Base-by-base conservation (phyloP, 768 basidiomycete genomes). In the Amanita rubescens region DNA sequence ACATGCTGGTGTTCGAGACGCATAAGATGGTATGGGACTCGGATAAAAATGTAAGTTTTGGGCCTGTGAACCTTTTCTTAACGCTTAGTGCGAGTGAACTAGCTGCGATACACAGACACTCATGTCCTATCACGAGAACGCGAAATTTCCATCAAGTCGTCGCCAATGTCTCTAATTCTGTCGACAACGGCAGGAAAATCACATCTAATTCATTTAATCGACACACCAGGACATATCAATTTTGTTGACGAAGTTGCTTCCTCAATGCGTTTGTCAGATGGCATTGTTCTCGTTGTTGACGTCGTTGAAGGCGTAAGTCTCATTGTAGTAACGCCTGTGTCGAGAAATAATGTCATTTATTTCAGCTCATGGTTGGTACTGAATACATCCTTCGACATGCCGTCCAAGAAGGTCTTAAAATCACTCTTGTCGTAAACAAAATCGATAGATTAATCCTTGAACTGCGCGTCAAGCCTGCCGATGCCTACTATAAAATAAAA, bases 401-500 rank as follows among this genome's bases (percentile, higher is more conserved):
- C 41, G 67, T 98, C 17, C 88, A 90, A 74, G 92, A 98, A 70
- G 80, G 82, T 52, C 74, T 94, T 63, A 87, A 90, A 75, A 87
- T 94, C 57, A 92, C 89, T 7, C 80, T 99, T 43, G 85, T 99
- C 32, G 81, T 99, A 58, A 99, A 99, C 76, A 99, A 99, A 77
- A 85, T 99, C 63, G 96, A 99, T 71, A 81, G 96, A 52, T 81
- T 99, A 48, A 97, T 98, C 58, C 82, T 99, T 52, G 96, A 99
- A 70, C 76, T 99, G 54, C 85, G 96, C 43, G 85, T 99, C 64
- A 94, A 94, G 63, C 96, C 96, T 51, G 73, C 85, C 38, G 96
- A 99, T 62, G 96, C 96, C 0, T 99, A 91, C 74, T 97, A 94
- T 74, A 99, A 99, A 77, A 92, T 99, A 59, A 95, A 92, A 68